phyloP scores from a whole-genome alignment of 306 rosid species.

The Quercus dentata region DNA sequence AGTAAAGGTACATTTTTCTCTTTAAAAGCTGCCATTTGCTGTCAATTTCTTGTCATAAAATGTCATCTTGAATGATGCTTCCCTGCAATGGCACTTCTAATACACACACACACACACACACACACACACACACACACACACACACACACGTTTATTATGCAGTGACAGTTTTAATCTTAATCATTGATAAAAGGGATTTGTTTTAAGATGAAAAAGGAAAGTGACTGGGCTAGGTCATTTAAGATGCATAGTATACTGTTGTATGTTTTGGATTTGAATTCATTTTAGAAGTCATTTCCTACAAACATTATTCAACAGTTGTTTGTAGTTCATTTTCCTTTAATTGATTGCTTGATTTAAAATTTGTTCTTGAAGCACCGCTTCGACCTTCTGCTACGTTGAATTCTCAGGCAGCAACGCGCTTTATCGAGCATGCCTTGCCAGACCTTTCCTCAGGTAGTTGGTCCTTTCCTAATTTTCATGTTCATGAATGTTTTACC shows the following conservation, averaged over 20 bases:
- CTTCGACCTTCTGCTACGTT: constrained; percentile 79
- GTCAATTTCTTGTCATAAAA: neutral
- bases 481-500: neutral
- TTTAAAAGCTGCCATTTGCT: neutral
- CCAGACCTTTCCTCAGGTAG: constrained; percentile 84
- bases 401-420: constrained; percentile 82
- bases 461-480: constrained; percentile 16
- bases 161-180: neutral
- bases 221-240: neutral
- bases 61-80: neutral
- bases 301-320: constrained; percentile 5
- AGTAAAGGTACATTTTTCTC: constrained; percentile 53
- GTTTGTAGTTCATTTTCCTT: neutral
- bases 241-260: neutral
- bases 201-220: neutral
- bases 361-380: constrained; percentile 69
- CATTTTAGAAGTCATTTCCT: neutral
- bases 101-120: no score
- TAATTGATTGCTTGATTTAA: constrained; percentile 21
- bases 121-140: no score
- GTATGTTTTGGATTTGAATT: neutral
- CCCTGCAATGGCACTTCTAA: no score
- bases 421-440: constrained; percentile 82
- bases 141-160: neutral
- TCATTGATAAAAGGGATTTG: neutral